phyloP scores from a whole-genome alignment of 1,284 basidiomycete species.

The Ganoderma resinaceum region DNA sequence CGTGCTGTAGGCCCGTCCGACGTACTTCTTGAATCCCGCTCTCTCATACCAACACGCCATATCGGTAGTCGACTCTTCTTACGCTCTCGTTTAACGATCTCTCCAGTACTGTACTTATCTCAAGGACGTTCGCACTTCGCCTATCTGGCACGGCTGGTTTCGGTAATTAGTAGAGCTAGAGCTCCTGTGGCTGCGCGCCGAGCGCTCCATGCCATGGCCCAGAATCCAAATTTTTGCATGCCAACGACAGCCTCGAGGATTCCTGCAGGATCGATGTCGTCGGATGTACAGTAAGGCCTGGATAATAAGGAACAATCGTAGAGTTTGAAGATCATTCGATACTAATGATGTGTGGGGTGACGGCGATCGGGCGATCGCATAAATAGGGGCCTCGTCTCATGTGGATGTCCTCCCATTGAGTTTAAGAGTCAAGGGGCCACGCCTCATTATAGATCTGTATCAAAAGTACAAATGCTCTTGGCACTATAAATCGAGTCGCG shows the following conservation, averaged over 20 bases:
- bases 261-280: background rate
- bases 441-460: constrained; percentile 26
- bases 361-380: background rate
- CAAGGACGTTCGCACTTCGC: constrained; percentile 17
- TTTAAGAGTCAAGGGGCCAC: constrained; percentile 28
- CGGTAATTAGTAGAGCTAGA: background rate
- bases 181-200: background rate
- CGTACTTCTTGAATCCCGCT: background rate
- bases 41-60: background rate
- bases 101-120: constrained; percentile 23
- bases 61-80: background rate
- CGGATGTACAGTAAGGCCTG: background rate
- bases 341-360: background rate
- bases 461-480: constrained; percentile 31
- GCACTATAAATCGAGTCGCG: constrained; percentile 28
- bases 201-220: background rate
- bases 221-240: background rate
- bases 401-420: constrained; percentile 12
- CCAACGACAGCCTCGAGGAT: background rate
- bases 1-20: constrained; percentile 19
- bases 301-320: background rate
- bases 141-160: background rate
- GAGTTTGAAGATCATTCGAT: background rate
- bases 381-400: constrained; percentile 4
- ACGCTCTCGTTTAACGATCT: constrained; percentile 10